Evolutionary conservation across 257 asterid species (phyloP).

Genomic region (Solanum etuberosum): DNA sequence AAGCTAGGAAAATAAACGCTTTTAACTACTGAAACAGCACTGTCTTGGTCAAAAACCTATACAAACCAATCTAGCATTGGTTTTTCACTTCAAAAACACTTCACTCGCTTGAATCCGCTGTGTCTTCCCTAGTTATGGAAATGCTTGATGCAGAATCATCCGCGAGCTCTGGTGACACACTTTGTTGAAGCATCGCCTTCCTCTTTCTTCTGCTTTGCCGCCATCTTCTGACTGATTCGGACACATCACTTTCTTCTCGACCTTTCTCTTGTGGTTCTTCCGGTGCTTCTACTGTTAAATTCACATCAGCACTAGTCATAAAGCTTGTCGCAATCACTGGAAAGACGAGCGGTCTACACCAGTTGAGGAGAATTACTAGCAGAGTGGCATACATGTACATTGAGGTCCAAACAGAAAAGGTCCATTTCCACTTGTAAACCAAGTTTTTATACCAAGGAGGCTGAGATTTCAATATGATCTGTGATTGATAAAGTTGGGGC

Average conservation of each 20-base stretch:
- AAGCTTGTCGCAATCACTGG: slow-evolving; percentile 10
- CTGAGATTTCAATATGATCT: slow-evolving; percentile 31
- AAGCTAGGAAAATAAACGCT: neutral
- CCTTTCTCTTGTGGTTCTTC: slow-evolving; percentile 1
- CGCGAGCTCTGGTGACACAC: neutral
- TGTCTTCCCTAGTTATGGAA: slow-evolving; percentile 14
- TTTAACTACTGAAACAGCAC: neutral
- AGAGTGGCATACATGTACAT: slow-evolving; percentile 30
- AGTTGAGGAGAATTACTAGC: slow-evolving; percentile 23
- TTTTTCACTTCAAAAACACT: neutral
- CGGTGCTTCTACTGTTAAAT: neutral
- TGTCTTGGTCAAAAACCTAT: neutral
- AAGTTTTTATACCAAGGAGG: slow-evolving; percentile 58
- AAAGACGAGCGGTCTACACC: slow-evolving; percentile 39
- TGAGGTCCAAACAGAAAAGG: slow-evolving; percentile 57
- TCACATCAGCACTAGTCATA: neutral
- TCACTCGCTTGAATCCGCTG: neutral
- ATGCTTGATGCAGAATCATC: slow-evolving; percentile 34
- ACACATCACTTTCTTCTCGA: slow-evolving; percentile 14
- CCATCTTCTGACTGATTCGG: slow-evolving; percentile 32
- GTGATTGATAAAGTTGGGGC: slow-evolving; percentile 61
- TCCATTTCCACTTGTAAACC: slow-evolving; percentile 59
- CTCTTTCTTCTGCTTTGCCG: slow-evolving; percentile 32
- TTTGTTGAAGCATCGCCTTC: slow-evolving; percentile 33
- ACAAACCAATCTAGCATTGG: neutral